Base-by-base conservation (phyloP, 176 grass and related monocot genomes). In the Rhynchospora pubera region DNA sequence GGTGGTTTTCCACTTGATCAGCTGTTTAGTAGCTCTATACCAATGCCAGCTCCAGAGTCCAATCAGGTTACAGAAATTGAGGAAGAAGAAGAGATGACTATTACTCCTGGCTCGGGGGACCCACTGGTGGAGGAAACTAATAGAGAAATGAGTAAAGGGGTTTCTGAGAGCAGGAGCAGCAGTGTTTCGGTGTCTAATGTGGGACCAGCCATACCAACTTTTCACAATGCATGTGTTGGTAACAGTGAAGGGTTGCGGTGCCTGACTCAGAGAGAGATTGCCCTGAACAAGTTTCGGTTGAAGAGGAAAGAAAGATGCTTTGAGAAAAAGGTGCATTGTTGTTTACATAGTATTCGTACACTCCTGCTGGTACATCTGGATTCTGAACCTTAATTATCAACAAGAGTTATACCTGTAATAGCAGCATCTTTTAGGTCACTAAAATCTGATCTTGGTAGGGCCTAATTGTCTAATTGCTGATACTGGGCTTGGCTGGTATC, bases 301-400 rank as follows among this genome's bases (percentile, higher is more conserved):
- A 99, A 99, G 85, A 90, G 97, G 70, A 99, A 99, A 84, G 97
- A 99, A 58, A 82, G 97, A 81, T 99, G 97, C 86, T 99, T 96
- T 18, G 93, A 99, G 86, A 99, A 99, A 82, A 99, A 96, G 97
- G 97, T 99, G 85, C 5, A 42, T 70, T 58, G 16, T 3, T 57
- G 64, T 16, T 44, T 57, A 56, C 16, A 72, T 4, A 13, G 12
- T 52, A 48, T 74, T 24, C n/a, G 16, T 74, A 74, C 58, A 70
- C 46, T 16, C 7, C 7, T 70, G 43, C 46, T 21, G 42, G 67
- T 71, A 71, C 39, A 28, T 74, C n/a, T n/a, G n/a, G n/a, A n/a
- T 61, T 61, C 19, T 23, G 58, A 61, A 23, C 21, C 58, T 61
- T 8, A 1, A 24, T 61, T 39, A 39, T 39, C 34, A 39, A 3